Base-by-base conservation (phyloP, 2,329 filamentous ascomycete species). In the Trichoderma sp. region DNA sequence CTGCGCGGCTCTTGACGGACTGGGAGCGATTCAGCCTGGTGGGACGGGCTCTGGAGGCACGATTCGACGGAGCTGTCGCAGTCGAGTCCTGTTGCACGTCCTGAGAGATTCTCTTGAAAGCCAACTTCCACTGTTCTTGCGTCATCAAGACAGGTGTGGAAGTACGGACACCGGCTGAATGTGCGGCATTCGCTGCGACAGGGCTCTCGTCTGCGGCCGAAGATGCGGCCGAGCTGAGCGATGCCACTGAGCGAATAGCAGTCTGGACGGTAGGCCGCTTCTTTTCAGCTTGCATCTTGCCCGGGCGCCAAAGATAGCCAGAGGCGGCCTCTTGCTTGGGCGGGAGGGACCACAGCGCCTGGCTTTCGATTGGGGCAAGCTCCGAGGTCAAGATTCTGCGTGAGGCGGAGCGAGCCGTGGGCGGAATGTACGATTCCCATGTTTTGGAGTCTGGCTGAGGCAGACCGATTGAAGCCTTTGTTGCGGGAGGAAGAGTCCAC, bases 61-160 rank as follows among this genome's bases (percentile, higher is more conserved):
- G 19, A 5, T 17, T 39, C 17, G 61, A 13, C 29, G 65, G 42
- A 45, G 39, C 7, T 39, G 54, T 29, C 12, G 42, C 64, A 29
- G 25, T 17, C 17, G 42, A 37, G 35, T 56, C 48, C 22, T n/a
- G 50, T 35, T 53, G 45, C 45, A 63, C 32, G n/a, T 52, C 42
- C 15, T 52, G 48, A 13, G 59, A 65, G 19, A 64, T 52, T 17
- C 35, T 35, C 22, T 59, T 48, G 17, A 68, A 64, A 12, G 66
- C 66, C n/a, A 52, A 29, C 27, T 68, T 59, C 66, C 66, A 68
- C 52, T 68, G 66, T 19, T 64, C 66, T 12, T 35, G 35, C 52
- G 66, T 68, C 59, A 68, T 68, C 6, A 64, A 13, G 66, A 68
- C 66, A 0, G 66, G 59, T 37, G 56, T 37, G 27, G 66, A 56